A percentile compares a stretch with the other conserved stretches of the same genome.
phyloP scores from a whole-genome alignment of 1,284 basidiomycete species.

The Apiotrichum sp. region DNA sequence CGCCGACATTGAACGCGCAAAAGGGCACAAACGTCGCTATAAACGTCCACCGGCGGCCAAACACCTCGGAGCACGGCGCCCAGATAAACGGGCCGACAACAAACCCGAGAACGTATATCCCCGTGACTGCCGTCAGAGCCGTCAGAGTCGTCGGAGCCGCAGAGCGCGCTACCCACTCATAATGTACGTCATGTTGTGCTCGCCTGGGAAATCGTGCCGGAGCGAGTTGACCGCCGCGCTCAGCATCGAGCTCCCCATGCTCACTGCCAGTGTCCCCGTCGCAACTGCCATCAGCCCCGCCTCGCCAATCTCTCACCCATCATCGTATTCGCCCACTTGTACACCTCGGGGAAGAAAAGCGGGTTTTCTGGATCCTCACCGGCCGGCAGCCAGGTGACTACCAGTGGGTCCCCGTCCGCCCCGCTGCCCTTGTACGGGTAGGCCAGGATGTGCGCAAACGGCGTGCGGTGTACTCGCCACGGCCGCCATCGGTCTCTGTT shows the following conservation, averaged over 20 bases:
- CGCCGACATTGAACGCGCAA: slow-evolving; percentile 59
- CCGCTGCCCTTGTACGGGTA: too few species aligned
- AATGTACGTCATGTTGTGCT: slow-evolving; percentile 17
- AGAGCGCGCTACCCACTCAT: slow-evolving; percentile 4
- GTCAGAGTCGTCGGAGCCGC: not conserved
- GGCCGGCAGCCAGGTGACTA: too few species aligned
- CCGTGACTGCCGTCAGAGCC: slow-evolving; percentile 6
- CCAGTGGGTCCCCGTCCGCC: too few species aligned
- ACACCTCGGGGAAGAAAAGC: slow-evolving; percentile 17
- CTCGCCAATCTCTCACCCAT: slow-evolving; percentile 7
- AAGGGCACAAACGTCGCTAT: slow-evolving; percentile 56
- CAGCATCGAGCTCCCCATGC: slow-evolving; percentile 22
- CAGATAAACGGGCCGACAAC: slow-evolving; percentile 54
- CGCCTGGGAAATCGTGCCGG: slow-evolving; percentile 19
- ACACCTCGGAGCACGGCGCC: slow-evolving; percentile 61
- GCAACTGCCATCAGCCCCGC: slow-evolving; percentile 9
- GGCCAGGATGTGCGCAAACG: too few species aligned
- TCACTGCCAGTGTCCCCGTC: slow-evolving; percentile 18
- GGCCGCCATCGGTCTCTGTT: too few species aligned
- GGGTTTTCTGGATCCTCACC: slow-evolving; percentile 31
- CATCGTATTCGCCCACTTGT: slow-evolving; percentile 30
- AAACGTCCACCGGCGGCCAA: slow-evolving; percentile 51
- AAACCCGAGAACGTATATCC: slow-evolving; percentile 16
- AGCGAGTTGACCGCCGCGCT: slow-evolving; percentile 20
- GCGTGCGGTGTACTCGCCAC: too few species aligned